Conservation (phyloP, 176 grass and related monocot species). For the Aechmea fasciata region DNA sequence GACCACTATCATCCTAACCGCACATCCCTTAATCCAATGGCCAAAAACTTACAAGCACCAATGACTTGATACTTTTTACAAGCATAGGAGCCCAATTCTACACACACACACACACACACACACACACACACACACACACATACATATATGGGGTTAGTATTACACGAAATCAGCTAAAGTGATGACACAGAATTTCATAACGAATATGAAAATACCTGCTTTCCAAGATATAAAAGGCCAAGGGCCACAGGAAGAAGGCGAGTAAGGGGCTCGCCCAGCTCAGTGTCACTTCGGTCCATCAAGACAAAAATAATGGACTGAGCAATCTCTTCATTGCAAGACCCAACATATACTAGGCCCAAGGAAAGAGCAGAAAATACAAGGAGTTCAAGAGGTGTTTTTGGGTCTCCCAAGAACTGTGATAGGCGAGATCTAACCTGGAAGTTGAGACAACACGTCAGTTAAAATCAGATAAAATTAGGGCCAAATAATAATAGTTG, state of each 20-base stretch:
- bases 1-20: no score
- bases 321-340: slow-evolving; percentile 97
- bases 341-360: slow-evolving; percentile 89
- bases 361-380: slow-evolving; percentile 82
- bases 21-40: no score
- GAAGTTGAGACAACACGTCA: slow-evolving; percentile 25
- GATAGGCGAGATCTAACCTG: slow-evolving; percentile 71
- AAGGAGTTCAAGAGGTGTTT: slow-evolving; percentile 78
- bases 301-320: slow-evolving; percentile 83
- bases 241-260: slow-evolving; percentile 84
- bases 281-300: slow-evolving; percentile 80
- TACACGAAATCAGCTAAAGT: no score
- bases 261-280: slow-evolving; percentile 71
- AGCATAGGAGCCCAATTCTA: no score
- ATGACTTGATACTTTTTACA: no score
- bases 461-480: not conserved
- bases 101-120: no score
- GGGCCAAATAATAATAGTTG: not conserved
- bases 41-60: no score
- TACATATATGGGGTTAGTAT: no score
- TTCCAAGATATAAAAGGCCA: slow-evolving; percentile 95
- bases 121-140: no score
- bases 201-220: slow-evolving; percentile 47
- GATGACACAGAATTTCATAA: not conserved
- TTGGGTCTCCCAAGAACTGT: slow-evolving; percentile 56